Base-by-base conservation (phyloP, 2,329 filamentous ascomycete species). In the Neofusicoccum parvum region DNA sequence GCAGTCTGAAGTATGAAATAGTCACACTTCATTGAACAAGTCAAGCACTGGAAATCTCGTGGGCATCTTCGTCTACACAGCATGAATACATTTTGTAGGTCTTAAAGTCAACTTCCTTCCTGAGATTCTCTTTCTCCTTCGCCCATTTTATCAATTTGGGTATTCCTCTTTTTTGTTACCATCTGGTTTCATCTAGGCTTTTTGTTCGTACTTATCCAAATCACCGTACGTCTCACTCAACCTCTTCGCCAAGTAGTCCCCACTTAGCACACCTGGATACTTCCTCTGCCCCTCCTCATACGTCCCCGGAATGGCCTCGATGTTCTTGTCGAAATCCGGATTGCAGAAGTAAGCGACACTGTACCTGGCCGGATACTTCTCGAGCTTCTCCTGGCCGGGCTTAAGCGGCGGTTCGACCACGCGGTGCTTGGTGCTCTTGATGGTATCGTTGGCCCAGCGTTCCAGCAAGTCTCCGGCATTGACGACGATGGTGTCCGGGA, bases 321-420 rank as follows among this genome's bases (percentile, higher is more conserved):
- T 96, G 64, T 86, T 80, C 70, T 84, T 86, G 67, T 91, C 86
- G 74, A 87, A 90, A 74, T 96, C 93, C 9, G 92, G 92, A 71
- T 96, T 94, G 82, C 92, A 96, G 75, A 96, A 96, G 80, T 96
- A 97, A 71, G 93, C 94, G 74, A 97, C 90, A 71, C 90, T 94
- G 74, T 97, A 97, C 34, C 82, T 70, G 5, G 92, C 83, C 1
- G 92, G 92, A 76, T 96, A 90, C 17, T 83, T 84, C 3, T 75
- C 76, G 36, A 60, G 53, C 15, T 80, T 81, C 3, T 83, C 83
- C 15, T 82, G 80, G 0, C 78, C 75, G 11, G 71, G 68, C 45
- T 75, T 75, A 4, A 75, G 72, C 0, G 92, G 91, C 1, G 94
- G 94, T 79, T 97, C 91, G 5, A 97, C 91, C 0, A 97, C 94